A percentile compares a stretch with the other conserved stretches of the same genome.
These are phyloP conservation scores for Oryza longistaminata DNA, from an alignment of 176 grass and related monocot genomes.

Conservation along the genomic window DNA sequence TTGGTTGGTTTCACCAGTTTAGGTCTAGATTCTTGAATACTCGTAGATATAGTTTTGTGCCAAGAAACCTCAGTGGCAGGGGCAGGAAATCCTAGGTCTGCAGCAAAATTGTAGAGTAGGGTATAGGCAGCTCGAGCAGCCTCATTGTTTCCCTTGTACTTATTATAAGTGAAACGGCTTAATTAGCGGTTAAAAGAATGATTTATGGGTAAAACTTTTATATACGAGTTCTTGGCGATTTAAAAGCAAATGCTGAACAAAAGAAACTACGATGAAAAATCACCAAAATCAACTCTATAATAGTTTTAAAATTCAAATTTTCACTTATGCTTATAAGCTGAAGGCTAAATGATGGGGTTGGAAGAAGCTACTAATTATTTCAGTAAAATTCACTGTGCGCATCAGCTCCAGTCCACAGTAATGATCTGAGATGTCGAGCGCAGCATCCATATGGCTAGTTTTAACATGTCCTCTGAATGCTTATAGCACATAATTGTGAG, in stretches of 20 bases:
- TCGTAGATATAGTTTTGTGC: neutral
- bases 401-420: neutral
- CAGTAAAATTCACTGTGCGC: neutral
- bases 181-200: no score
- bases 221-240: no score
- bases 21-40: neutral
- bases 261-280: no score
- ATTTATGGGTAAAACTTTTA: no score
- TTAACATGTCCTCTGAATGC: neutral
- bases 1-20: conserved; percentile 35
- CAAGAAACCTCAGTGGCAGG: neutral
- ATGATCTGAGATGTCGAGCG: neutral
- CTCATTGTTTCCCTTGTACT: neutral
- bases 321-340: no score
- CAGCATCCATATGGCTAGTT: neutral
- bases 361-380: neutral
- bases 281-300: no score
- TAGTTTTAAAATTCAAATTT: no score
- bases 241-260: no score
- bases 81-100: neutral
- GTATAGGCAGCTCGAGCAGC: neutral
- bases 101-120: neutral
- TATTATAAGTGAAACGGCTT: no score
- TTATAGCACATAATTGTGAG: neutral
- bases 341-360: no score